phyloP scores from a whole-genome alignment of 1,284 basidiomycete genomes.

The Trametes pubescens region DNA sequence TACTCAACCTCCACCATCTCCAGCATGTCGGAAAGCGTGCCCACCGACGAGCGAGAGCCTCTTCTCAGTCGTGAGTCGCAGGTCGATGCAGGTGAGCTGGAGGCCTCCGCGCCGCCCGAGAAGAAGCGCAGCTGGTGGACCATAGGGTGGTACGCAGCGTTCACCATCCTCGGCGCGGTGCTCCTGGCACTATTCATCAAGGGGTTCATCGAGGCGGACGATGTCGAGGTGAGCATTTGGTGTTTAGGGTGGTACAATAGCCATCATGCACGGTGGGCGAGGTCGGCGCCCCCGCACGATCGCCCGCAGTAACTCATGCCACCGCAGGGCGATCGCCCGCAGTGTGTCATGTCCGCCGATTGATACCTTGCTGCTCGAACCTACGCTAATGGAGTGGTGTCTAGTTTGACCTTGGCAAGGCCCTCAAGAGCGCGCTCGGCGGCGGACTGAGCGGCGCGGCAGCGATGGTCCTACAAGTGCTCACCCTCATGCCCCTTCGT shows the following conservation, averaged over 20 bases:
- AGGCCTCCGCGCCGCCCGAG: constrained; percentile 25
- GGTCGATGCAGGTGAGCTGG: constrained; percentile 21
- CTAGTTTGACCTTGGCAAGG: constrained; percentile 80
- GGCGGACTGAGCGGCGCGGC: constrained; percentile 89
- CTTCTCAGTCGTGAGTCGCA: constrained; percentile 25
- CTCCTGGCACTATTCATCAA: constrained; percentile 66
- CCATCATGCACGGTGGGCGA: too few species aligned
- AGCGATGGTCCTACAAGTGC: constrained; percentile 82
- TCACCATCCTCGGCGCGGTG: constrained; percentile 47
- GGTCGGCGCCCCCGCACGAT: too few species aligned
- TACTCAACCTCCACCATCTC: constrained; percentile 9
- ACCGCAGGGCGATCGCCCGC: too few species aligned
- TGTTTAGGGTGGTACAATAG: too few species aligned
- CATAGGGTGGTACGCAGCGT: constrained; percentile 43
- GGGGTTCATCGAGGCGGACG: constrained; percentile 71
- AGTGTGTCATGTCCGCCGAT: not conserved
- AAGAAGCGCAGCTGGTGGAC: constrained; percentile 43
- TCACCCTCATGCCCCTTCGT: constrained; percentile 85
- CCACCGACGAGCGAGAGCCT: constrained; percentile 28
- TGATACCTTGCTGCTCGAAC: too few species aligned
- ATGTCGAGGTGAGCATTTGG: constrained; percentile 61
- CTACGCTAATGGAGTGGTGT: not conserved
- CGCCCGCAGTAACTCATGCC: too few species aligned
- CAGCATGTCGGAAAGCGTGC: constrained; percentile 21
- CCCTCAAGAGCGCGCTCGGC: constrained; percentile 82